These are phyloP conservation scores for Poa pratensis DNA, from an alignment of 176 grass and related monocot genomes.

Conservation along the genomic window DNA sequence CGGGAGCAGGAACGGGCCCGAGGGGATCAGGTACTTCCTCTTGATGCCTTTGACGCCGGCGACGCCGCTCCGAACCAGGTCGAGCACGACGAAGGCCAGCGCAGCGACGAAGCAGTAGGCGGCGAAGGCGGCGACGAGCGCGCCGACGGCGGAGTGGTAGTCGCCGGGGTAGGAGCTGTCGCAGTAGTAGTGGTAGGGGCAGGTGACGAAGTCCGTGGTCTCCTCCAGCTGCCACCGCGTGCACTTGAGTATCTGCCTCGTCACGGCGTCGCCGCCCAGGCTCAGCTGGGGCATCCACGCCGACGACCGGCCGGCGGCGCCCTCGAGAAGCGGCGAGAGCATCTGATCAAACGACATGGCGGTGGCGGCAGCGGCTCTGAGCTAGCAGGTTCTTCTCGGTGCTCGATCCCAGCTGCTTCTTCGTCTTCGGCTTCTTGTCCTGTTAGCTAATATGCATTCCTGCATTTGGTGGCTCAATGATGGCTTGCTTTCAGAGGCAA, in stretches of 20 bases:
- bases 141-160: conserved; percentile 63
- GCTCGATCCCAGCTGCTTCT: conserved; percentile 19
- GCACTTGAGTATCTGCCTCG: conserved; percentile 85
- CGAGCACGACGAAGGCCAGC: conserved; percentile 69
- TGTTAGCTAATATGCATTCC: conserved; percentile 65
- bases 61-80: conserved; percentile 36
- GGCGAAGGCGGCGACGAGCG: conserved; percentile 65
- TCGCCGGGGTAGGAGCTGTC: conserved; percentile 85
- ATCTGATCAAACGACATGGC: conserved; percentile 64
- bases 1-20: conserved; percentile 80
- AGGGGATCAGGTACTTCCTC: conserved; percentile 83
- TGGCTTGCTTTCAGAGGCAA: conserved; percentile 48
- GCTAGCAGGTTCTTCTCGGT: conserved; percentile 3
- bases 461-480: conserved; percentile 50
- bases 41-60: conserved; percentile 45
- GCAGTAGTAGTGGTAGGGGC: conserved; percentile 99
- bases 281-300: conserved; percentile 30
- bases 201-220: conserved; percentile 85
- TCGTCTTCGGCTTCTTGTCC: conserved; percentile 27
- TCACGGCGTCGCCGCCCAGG: conserved; percentile 49
- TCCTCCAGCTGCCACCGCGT: conserved; percentile 98
- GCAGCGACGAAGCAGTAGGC: conserved; percentile 70
- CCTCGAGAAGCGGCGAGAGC: conserved; percentile 46
- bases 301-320: conserved; percentile 14
- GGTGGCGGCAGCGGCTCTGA: not conserved